phyloP scores from a whole-genome alignment of 345 rosid species.

The Eucalyptus pumila region DNA sequence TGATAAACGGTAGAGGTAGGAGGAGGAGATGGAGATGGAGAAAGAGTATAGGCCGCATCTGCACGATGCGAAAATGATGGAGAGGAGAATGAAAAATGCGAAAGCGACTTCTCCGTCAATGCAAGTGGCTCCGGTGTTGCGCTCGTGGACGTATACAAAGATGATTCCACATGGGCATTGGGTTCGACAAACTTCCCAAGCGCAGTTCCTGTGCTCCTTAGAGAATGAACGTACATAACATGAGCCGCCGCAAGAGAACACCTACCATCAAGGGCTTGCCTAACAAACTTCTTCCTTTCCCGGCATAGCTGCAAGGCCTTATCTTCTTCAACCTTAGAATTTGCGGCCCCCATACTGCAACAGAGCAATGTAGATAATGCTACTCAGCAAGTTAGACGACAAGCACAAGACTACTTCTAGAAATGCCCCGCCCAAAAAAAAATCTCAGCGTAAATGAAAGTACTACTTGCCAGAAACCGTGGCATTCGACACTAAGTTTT shows the following conservation, averaged over 20 bases:
- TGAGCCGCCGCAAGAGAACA: slow-evolving; percentile 78
- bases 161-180: slow-evolving; percentile 56
- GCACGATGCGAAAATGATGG: slow-evolving; percentile 51
- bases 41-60: slow-evolving; percentile 31
- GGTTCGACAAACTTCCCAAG: slow-evolving; percentile 70
- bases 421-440: background rate
- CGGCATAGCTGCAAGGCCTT: slow-evolving; percentile 86
- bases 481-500: background rate
- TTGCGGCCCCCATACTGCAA: slow-evolving; percentile 56
- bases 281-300: slow-evolving; percentile 75
- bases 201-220: slow-evolving; percentile 60
- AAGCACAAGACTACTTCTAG: background rate
- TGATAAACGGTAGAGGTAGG: slow-evolving; percentile 43
- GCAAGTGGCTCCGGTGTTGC: slow-evolving; percentile 74
- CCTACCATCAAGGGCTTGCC: slow-evolving; percentile 95
- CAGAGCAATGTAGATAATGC: background rate
- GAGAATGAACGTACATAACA: slow-evolving; percentile 54
- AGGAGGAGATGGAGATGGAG: slow-evolving; percentile 54
- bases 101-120: slow-evolving; percentile 46
- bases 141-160: slow-evolving; percentile 59
- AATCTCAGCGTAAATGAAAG: background rate
- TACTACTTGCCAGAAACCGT: background rate
- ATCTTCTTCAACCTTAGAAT: slow-evolving; percentile 78
- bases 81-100: slow-evolving; percentile 60
- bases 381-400: background rate